Evolutionary conservation across 2,329 filamentous ascomycete species (phyloP), one percentile per base, ranked within the genome.

Genomic region (Aspergillus glaucus): DNA sequence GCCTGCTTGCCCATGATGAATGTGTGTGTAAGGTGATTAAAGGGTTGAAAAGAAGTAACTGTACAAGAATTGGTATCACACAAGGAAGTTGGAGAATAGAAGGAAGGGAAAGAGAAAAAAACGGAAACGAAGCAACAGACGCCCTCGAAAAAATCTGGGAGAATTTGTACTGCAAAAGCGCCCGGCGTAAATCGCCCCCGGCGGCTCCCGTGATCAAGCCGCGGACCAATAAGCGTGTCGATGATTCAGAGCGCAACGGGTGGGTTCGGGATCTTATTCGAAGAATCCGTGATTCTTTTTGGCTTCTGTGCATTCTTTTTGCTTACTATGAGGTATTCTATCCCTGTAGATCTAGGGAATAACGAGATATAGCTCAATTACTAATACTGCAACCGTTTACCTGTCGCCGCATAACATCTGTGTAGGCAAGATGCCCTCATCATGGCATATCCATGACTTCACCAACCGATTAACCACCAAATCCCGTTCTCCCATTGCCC

Each of bases 221-320:
- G 3, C 46, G 19, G 21, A 32, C 67, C 67, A 69, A 69, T 69
- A 63, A 69, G 48, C n/a, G 49, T 0, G 3, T 3, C 28, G 61
- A 60, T 67, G 63, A 66, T 69, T 67, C 59, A 65, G 52, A 55
- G 22, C 44, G 21, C 34, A 47, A 60, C 65, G 66, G 66, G 64
- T 64, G 58, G 59, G 60, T 59, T 59, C 67, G 67, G 66, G 56
- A 58, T 40, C 15, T 3, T 37, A 37, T 37, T 37, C 34, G 26
- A 12, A 30, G 26, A 10, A 12, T 30, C 10, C 26, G 51, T 48
- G 51, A 51, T 26, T 45, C 44, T 47, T 44, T 47, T 49, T 36
- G 42, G 49, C 40, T 39, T 49, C 47, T 36, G 46, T 47, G 42
- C 26, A 41, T 44, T 22, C 10, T 45, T 39, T 24, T 42, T 43